Percentiles rank a stretch among this genome's conserved stretches.
phyloP scores from a whole-genome alignment of 1,284 basidiomycete genomes.

The Microbotryum silenes-acaulis region DNA sequence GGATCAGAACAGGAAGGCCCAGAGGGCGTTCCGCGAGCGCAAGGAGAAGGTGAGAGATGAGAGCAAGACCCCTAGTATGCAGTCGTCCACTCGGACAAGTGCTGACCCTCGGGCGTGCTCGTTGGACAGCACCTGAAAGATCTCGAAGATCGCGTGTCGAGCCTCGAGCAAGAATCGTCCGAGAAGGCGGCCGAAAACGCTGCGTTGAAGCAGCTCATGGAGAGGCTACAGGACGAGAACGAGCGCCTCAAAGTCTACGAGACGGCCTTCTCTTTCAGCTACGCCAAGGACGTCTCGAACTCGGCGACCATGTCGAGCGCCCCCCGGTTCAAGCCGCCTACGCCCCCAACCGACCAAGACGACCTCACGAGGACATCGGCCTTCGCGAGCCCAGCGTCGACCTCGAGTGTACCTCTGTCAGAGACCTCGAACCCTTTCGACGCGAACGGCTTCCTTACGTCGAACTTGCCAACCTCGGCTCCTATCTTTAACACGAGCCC shows the following conservation, averaged over 20 bases:
- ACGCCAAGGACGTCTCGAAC: conserved; percentile 21
- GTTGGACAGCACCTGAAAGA: conserved; percentile 28
- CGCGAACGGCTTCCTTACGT: background rate
- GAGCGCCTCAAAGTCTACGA: conserved; percentile 30
- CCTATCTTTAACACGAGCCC: background rate
- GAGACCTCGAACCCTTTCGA: conserved; percentile 2
- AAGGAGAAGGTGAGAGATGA: conserved; percentile 30
- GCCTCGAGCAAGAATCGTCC: conserved; percentile 23
- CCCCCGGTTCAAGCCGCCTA: conserved; percentile 12
- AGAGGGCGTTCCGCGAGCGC: conserved; percentile 34
- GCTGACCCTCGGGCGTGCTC: background rate
- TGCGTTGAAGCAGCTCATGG: conserved; percentile 29
- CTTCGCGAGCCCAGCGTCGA: conserved; percentile 3
- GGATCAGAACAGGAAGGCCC: conserved; percentile 33
- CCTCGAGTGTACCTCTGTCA: background rate
- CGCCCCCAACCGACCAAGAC: conserved; percentile 8
- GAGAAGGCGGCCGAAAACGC: conserved; percentile 27
- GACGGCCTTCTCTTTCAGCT: conserved; percentile 25
- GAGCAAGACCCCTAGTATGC: background rate
- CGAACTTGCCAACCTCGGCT: background rate
- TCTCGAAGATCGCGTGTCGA: conserved; percentile 31
- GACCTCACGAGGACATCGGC: conserved; percentile 1
- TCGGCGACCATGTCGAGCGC: conserved; percentile 24
- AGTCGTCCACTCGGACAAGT: background rate
- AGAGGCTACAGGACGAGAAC: conserved; percentile 26